These are phyloP conservation scores for Eruca vesicaria DNA, from an alignment of 441 rosid species.

Conservation along the genomic window DNA sequence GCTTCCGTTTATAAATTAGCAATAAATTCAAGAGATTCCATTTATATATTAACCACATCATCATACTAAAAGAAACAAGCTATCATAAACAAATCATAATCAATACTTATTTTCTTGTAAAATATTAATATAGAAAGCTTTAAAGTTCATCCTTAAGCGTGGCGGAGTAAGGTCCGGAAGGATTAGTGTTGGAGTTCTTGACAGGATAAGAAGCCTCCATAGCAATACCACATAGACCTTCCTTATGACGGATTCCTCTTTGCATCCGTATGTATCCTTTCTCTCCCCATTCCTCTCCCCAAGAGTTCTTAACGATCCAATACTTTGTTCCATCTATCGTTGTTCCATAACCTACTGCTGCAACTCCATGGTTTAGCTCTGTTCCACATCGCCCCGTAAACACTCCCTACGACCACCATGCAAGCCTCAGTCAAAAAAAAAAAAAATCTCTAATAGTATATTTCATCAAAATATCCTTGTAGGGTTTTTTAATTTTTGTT, in stretches of 20 bases:
- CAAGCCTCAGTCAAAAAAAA: conserved; percentile 4
- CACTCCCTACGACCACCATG: conserved; percentile 22
- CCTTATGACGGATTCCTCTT: conserved; percentile 22
- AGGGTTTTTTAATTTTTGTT: not conserved
- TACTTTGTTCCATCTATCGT: conserved; percentile 36
- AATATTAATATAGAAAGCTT: not conserved
- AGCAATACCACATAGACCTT: conserved; percentile 39
- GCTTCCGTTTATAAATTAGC: too few relatives aligned
- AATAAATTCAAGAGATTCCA: too few relatives aligned
- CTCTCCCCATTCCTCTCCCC: conserved; percentile 43
- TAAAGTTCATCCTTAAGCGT: conserved; percentile 73
- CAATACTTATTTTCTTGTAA: not conserved
- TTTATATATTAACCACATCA: too few relatives aligned
- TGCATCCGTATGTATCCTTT: conserved; percentile 33
- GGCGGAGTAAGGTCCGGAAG: conserved; percentile 14
- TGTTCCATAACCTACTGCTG: conserved; percentile 36
- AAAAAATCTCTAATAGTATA: not conserved
- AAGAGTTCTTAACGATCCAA: conserved; percentile 40
- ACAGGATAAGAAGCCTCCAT: conserved; percentile 38
- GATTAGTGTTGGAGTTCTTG: conserved; percentile 65
- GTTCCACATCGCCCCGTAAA: conserved; percentile 35
- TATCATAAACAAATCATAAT: not conserved
- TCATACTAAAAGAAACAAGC: not conserved
- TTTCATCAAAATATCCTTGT: not conserved
- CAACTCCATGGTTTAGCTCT: conserved; percentile 36